Evolutionary conservation across 345 rosid species (phyloP).

Genomic region (Sisymbrium altissimum): DNA sequence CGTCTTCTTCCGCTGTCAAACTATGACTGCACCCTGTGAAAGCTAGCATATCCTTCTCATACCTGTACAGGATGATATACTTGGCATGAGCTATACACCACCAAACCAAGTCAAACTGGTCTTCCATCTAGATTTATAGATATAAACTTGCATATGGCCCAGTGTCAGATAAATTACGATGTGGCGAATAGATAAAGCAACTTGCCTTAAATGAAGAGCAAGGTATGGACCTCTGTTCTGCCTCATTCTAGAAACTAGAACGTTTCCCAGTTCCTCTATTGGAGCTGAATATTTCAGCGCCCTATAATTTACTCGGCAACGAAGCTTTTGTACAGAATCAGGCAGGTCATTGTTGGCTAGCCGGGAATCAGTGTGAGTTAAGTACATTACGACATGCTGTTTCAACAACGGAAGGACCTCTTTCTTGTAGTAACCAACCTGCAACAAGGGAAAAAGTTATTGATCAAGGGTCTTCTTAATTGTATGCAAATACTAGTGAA

Average conservation of each 20-base stretch:
- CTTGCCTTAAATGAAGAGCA: conserved; percentile 92
- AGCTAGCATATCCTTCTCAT: conserved; percentile 98
- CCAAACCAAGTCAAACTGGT: conserved; percentile 8
- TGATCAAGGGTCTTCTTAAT: background rate
- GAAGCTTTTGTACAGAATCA: conserved; percentile 67
- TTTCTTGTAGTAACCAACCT: conserved; percentile 79
- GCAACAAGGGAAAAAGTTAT: conserved; percentile 11
- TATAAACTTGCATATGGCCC: background rate
- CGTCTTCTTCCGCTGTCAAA: conserved; percentile 78
- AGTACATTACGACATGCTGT: conserved; percentile 78
- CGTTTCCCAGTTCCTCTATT: conserved; percentile 72
- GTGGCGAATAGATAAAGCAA: conserved; percentile 10
- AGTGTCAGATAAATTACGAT: background rate
- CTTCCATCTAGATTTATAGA: background rate
- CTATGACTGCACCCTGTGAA: conserved; percentile 95
- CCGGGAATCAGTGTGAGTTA: conserved; percentile 93
- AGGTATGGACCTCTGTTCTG: conserved; percentile 72
- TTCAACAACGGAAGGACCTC: conserved; percentile 79
- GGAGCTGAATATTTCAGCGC: conserved; percentile 83
- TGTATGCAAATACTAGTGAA: background rate
- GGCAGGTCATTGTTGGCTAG: conserved; percentile 81
- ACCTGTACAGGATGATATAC: conserved; percentile 44
- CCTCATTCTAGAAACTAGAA: conserved; percentile 76
- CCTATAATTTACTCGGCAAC: conserved; percentile 84
- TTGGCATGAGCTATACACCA: conserved; percentile 16